A percentile compares a stretch with the other conserved stretches of the same genome.
These are phyloP conservation scores for Laburnicola sp. DNA, from an alignment of 2,329 filamentous ascomycete genomes.

Conservation along the genomic window DNA sequence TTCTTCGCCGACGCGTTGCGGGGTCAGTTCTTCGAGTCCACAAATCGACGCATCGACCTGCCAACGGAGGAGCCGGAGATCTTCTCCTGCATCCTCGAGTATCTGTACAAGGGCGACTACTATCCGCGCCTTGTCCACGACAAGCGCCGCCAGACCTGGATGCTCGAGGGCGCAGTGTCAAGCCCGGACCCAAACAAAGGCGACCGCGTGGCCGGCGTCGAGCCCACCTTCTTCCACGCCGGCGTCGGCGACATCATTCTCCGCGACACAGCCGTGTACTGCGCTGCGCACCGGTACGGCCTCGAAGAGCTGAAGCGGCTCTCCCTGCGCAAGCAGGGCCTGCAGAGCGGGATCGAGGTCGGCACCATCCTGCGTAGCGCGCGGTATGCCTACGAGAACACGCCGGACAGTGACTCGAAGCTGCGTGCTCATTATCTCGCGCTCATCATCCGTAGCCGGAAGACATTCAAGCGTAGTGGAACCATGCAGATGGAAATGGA, in stretches of 20 bases:
- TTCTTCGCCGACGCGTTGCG: constrained; percentile 77
- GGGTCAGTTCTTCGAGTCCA: constrained; percentile 70
- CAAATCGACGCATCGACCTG: constrained; percentile 75
- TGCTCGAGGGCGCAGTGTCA: constrained; percentile 73
- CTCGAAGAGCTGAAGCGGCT: constrained; percentile 90
- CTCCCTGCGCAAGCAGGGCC: constrained; percentile 89
- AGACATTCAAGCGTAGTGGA: constrained; percentile 96
- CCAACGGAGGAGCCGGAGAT: constrained; percentile 84
- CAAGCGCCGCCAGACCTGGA: constrained; percentile 84
- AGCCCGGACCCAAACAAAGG: constrained; percentile 59
- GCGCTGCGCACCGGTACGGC: constrained; percentile 84
- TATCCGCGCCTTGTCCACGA: constrained; percentile 86
- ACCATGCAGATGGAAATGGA: constrained; percentile 99
- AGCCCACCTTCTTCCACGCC: constrained; percentile 77
- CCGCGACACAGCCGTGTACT: constrained; percentile 93
- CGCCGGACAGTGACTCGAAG: constrained; percentile 86
- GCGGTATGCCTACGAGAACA: constrained; percentile 94
- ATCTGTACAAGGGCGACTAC: constrained; percentile 96
- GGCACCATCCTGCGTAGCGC: constrained; percentile 88
- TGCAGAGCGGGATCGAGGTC: constrained; percentile 90
- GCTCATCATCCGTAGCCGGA: constrained; percentile 94
- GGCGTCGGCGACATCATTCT: constrained; percentile 76
- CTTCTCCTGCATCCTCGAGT: constrained; percentile 92
- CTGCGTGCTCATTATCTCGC: constrained; percentile 97
- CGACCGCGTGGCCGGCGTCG: constrained; percentile 61